Evolutionary conservation across 1,139 yeast species (phyloP), one percentile per base, ranked within the genome.

Genomic region (Candida labiduridarum): DNA sequence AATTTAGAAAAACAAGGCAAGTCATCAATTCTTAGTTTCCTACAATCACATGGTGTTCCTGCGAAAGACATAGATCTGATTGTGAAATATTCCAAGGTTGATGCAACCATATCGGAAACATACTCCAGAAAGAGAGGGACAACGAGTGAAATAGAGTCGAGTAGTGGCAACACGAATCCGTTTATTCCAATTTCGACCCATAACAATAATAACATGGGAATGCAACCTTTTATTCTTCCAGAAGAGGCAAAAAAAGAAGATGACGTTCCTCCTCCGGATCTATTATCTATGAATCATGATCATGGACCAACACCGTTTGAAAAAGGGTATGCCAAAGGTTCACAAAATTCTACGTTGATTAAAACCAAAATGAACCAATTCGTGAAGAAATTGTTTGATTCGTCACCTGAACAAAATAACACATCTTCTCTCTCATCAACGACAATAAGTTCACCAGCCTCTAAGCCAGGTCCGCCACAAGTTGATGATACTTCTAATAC

Each of bases 1-100:
- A 65, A 62, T 9, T 66, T 80, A 33, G 84, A 80, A 49, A 53
- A 45, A 1, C 61, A 66, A 31, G 85, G 83, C 12, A 61, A 58
- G 45, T 59, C 59, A 2, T 74, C 78, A 0, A 68, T 74, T 1
- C 41, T 56, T 1, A 60, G 61, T 12, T 62, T 64, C 46, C 54
- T 74, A 11, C 55, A 55, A 25, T 55, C 60, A 22, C 64, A 60
- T 50, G 68, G 69, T 2, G 51, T 65, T n/a, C 58, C 66, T 4
- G 60, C 58, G 11, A 48, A 52, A 11, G 65, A 66, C 41, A 53
- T 60, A 10, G 55, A 50, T 5, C 48, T 56, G 7, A 56, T 69
- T 22, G 51, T 74, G 9, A 56, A 53, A 31, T 52, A 53, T 2
- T 56, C 55, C 9, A 66, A 71, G 0, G 76, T 74, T 1, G 66